Evolutionary conservation across 148 eudicot genomes (phyloP).

Genomic region (Pharnaceum exiguum): DNA sequence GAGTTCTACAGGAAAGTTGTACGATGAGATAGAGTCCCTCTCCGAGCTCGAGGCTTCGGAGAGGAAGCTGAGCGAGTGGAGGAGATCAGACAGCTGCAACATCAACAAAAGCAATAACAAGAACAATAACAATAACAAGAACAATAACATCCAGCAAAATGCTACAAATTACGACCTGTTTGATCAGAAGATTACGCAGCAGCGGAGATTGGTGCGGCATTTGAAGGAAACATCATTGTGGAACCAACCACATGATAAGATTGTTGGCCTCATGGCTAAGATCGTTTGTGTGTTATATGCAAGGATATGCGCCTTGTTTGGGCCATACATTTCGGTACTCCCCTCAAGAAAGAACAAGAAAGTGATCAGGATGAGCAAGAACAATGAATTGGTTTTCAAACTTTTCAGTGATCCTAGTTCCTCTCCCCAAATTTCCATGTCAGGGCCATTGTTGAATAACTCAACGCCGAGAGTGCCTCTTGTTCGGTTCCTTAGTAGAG

Average conservation of each 20-base stretch:
- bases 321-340: constrained; percentile 31
- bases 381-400: not conserved
- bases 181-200: constrained; percentile 39
- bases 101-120: too few relatives aligned
- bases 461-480: constrained; percentile 8
- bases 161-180: constrained; percentile 37
- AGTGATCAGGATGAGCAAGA: not conserved
- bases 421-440: constrained; percentile 10
- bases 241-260: constrained; percentile 53
- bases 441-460: constrained; percentile 28
- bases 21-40: constrained; percentile 40
- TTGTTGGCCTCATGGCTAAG: constrained; percentile 46
- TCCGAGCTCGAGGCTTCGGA: constrained; percentile 56
- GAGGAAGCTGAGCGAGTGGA: constrained; percentile 43
- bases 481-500: constrained; percentile 54
- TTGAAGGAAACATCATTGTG: constrained; percentile 55
- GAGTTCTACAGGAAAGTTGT: constrained; percentile 34
- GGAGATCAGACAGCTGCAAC: constrained; percentile 2
- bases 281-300: constrained; percentile 47
- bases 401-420: not conserved
- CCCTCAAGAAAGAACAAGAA: constrained; percentile 8
- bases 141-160: too few relatives aligned
- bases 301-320: constrained; percentile 47
- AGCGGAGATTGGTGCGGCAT: constrained; percentile 50
- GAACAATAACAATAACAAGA: not conserved